A percentile compares a stretch with the other conserved stretches of the same genome.
Conservation (phyloP, 306 rosid genomes). For the Crotalaria pallida region DNA sequence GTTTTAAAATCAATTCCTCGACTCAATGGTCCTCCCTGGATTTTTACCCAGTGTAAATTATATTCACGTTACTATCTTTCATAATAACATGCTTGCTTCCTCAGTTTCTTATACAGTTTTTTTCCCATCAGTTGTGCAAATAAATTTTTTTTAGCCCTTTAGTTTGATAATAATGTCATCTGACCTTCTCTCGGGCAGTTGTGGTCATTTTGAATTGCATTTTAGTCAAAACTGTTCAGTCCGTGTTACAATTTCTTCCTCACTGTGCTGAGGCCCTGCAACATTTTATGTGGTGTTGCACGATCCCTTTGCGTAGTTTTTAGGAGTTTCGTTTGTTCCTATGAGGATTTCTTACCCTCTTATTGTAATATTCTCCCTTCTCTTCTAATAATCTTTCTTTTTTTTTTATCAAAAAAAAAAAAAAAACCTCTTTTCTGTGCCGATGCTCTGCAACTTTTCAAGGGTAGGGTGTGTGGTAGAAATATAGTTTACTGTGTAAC, state of each 20-base stretch:
- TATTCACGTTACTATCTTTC: neutral
- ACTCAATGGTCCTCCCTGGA: neutral
- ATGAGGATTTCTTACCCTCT: no score
- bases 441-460: neutral
- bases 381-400: no score
- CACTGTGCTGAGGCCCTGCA: neutral
- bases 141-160: neutral
- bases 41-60: neutral
- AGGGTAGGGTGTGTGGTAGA: neutral
- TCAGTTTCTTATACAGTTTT: neutral
- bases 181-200: neutral
- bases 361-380: no score
- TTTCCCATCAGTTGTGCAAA: neutral
- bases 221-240: neutral
- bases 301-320: no score
- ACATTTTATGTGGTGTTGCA: no score
- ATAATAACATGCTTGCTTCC: neutral
- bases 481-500: neutral
- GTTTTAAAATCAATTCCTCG: constrained; percentile 3
- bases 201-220: constrained; percentile 2
- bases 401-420: no score
- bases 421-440: no score
- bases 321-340: no score
- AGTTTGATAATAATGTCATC: neutral
- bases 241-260: neutral